Conservation (phyloP, 495 filamentous ascomycete genomes). For the Bathelium albidoporum region DNA sequence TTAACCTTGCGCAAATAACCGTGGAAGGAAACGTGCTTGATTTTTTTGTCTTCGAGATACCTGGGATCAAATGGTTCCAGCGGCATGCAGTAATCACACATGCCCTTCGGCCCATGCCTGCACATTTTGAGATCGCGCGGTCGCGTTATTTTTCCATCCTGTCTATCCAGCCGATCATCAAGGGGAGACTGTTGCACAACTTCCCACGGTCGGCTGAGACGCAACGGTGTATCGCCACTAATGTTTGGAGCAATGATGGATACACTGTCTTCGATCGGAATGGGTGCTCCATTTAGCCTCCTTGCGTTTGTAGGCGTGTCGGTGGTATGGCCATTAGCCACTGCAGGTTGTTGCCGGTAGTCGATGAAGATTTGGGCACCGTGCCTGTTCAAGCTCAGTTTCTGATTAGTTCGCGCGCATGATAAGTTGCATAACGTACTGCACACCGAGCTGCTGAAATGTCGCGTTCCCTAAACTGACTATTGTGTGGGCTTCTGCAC, state of each 20-base stretch:
- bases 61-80: slow-evolving; percentile 84
- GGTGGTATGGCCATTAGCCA: slow-evolving; percentile 42
- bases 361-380: slow-evolving; percentile 82
- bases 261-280: slow-evolving; percentile 56
- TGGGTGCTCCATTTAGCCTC: slow-evolving; percentile 66
- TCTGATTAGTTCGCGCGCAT: not conserved
- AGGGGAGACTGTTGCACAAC: slow-evolving; percentile 74
- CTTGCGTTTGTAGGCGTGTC: slow-evolving; percentile 20
- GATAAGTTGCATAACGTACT: slow-evolving; percentile 35
- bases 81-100: slow-evolving; percentile 99
- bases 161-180: slow-evolving; percentile 75
- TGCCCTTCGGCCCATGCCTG: slow-evolving; percentile 87
- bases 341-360: slow-evolving; percentile 49
- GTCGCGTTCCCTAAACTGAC: slow-evolving; percentile 54
- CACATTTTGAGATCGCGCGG: slow-evolving; percentile 76
- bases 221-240: slow-evolving; percentile 38
- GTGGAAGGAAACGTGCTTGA: slow-evolving; percentile 97
- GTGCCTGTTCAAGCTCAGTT: slow-evolving; percentile 46
- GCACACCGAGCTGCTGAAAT: slow-evolving; percentile 60
- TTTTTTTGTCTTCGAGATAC: slow-evolving; percentile 88
- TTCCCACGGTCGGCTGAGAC: slow-evolving; percentile 89
- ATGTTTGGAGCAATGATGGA: slow-evolving; percentile 46
- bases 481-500: slow-evolving; percentile 62
- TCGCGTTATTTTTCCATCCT: slow-evolving; percentile 86
- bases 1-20: slow-evolving; percentile 91